These are phyloP conservation scores for Termitomyces sp. DNA, from an alignment of 768 basidiomycete species.

Conservation along the genomic window DNA sequence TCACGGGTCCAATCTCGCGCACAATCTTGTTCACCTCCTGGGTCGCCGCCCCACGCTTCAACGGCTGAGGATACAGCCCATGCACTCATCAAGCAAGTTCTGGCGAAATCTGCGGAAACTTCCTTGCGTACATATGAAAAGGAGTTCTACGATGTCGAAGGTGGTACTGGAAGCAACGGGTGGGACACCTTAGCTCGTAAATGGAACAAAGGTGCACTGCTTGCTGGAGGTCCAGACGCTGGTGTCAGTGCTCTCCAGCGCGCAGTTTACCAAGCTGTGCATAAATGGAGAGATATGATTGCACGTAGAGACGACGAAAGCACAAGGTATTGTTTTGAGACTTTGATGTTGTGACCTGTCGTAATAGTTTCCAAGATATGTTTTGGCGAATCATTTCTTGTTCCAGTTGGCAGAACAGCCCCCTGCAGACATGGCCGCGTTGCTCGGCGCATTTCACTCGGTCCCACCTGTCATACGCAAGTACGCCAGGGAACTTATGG, in stretches of 20 bases:
- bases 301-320: slow-evolving; percentile 88
- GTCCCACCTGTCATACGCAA: slow-evolving; percentile 61
- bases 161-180: slow-evolving; percentile 62
- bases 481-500: slow-evolving; percentile 58
- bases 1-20: slow-evolving; percentile 36
- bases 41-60: slow-evolving; percentile 18
- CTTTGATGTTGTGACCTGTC: neutral
- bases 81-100: slow-evolving; percentile 52
- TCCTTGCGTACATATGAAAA: slow-evolving; percentile 65
- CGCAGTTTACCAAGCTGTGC: slow-evolving; percentile 65
- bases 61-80: slow-evolving; percentile 20
- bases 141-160: slow-evolving; percentile 62
- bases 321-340: slow-evolving; percentile 42
- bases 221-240: slow-evolving; percentile 28
- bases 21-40: slow-evolving; percentile 25
- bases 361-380: slow-evolving; percentile 42
- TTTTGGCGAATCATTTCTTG: slow-evolving; percentile 69
- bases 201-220: slow-evolving; percentile 69
- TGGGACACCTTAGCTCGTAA: slow-evolving; percentile 77
- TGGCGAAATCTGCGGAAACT: slow-evolving; percentile 73
- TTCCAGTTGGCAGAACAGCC: slow-evolving; percentile 69
- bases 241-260: slow-evolving; percentile 41
- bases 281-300: slow-evolving; percentile 76
- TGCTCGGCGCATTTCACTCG: slow-evolving; percentile 55
- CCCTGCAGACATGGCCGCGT: slow-evolving; percentile 58